Conservation (phyloP, 495 filamentous ascomycete species). For the Aspergillus biplanus region DNA sequence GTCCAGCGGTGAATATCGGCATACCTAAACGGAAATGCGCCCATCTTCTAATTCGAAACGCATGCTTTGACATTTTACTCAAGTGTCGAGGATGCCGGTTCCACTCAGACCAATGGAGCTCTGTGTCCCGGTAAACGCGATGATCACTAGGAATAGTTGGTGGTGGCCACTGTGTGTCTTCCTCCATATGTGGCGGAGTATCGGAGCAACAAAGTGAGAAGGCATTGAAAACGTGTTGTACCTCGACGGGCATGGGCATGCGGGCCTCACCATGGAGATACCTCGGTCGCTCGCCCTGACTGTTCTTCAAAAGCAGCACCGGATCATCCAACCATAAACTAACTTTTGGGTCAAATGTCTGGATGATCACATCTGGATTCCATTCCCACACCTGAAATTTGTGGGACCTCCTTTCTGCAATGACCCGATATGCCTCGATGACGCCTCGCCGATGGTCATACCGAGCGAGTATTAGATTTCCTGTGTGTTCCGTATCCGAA, state of each 20-base stretch:
- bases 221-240: constrained; percentile 49
- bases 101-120: constrained; percentile 39
- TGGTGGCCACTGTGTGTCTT: constrained; percentile 71
- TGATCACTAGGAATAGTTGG: constrained; percentile 62
- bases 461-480: constrained; percentile 70
- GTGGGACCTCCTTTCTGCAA: constrained; percentile 59
- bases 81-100: constrained; percentile 45
- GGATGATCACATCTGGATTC: constrained; percentile 71
- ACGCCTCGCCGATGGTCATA: constrained; percentile 72
- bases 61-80: constrained; percentile 59
- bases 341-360: constrained; percentile 70
- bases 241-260: constrained; percentile 58
- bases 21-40: constrained; percentile 52
- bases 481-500: constrained; percentile 67
- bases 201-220: constrained; percentile 48
- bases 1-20: constrained; percentile 40
- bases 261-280: constrained; percentile 45
- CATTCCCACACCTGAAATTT: constrained; percentile 64
- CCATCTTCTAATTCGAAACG: constrained; percentile 78
- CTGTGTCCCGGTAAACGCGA: constrained; percentile 29
- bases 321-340: constrained; percentile 72
- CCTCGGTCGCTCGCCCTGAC: constrained; percentile 23
- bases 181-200: constrained; percentile 34
- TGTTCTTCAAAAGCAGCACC: constrained; percentile 61
- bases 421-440: constrained; percentile 80